Percentiles rank a stretch among this genome's conserved stretches.
phyloP scores from a whole-genome alignment of 2,329 filamentous ascomycete genomes.

The Microdochium bolleyi region DNA sequence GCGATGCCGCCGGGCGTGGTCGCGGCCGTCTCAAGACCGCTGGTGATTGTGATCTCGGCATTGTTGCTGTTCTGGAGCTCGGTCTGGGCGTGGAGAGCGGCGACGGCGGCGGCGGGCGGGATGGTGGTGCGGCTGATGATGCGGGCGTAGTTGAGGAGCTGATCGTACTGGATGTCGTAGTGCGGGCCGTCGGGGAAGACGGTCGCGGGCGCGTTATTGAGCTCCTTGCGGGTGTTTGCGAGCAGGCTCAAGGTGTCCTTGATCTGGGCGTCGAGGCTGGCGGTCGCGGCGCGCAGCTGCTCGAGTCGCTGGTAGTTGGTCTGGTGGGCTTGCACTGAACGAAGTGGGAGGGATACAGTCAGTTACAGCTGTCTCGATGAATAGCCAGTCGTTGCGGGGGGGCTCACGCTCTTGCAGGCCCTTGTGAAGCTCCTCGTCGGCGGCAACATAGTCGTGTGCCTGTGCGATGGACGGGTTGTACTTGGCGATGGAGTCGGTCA shows the following conservation, averaged over 20 bases:
- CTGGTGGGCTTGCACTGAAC: slow-evolving; percentile 63
- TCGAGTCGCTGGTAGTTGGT: slow-evolving; percentile 63
- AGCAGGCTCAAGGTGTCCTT: slow-evolving; percentile 63
- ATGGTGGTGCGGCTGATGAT: slow-evolving; percentile 75
- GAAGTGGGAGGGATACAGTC: background rate
- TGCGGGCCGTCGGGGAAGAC: slow-evolving; percentile 41
- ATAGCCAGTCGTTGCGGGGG: no score
- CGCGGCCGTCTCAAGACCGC: slow-evolving; percentile 8
- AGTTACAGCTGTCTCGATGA: background rate
- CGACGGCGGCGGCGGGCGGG: slow-evolving; percentile 49
- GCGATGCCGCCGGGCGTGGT: slow-evolving; percentile 2
- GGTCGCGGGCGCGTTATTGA: slow-evolving; percentile 55
- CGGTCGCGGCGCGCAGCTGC: slow-evolving; percentile 57
- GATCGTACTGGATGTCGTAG: slow-evolving; percentile 57
- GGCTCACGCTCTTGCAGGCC: slow-evolving; percentile 56
- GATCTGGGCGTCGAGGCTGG: slow-evolving; percentile 63
- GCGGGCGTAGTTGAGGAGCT: slow-evolving; percentile 70
- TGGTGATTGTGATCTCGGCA: slow-evolving; percentile 9
- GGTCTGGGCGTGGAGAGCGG: slow-evolving; percentile 24
- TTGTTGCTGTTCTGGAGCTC: slow-evolving; percentile 15
- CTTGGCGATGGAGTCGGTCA: slow-evolving; percentile 74
- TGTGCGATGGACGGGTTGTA: slow-evolving; percentile 68
- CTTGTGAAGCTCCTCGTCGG: slow-evolving; percentile 59
- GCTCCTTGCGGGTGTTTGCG: slow-evolving; percentile 64
- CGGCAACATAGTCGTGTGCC: slow-evolving; percentile 61